Conservation (phyloP, 192 early-diverging fungal species). For the Backusella sp. region DNA sequence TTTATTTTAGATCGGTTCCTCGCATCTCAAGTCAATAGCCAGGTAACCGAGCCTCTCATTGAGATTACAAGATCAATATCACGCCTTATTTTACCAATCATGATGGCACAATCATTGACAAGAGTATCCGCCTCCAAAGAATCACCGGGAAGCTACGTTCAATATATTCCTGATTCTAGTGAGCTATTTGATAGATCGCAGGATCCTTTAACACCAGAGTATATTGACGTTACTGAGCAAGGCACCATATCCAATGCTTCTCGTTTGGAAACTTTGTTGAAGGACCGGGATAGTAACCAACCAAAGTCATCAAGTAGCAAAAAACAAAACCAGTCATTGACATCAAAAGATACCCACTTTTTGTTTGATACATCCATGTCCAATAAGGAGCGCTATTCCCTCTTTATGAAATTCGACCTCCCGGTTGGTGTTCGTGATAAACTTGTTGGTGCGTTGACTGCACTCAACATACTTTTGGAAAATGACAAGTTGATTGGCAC, state of each 20-base stretch:
- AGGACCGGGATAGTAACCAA: background rate
- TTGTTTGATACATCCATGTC: background rate
- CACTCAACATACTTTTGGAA: slow-evolving; percentile 20
- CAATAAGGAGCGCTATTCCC: background rate
- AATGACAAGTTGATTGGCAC: slow-evolving; percentile 13
- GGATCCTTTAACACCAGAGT: slow-evolving; percentile 8
- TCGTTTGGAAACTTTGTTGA: slow-evolving; percentile 10
- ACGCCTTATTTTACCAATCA: slow-evolving; percentile 12
- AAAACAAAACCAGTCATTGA: background rate
- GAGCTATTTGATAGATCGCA: background rate
- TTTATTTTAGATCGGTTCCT: slow-evolving; percentile 17
- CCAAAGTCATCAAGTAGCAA: background rate
- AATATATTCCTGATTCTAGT: background rate
- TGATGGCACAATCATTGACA: slow-evolving; percentile 19
- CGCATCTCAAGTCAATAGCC: background rate
- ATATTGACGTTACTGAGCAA: slow-evolving; percentile 14
- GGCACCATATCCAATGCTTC: slow-evolving; percentile 22
- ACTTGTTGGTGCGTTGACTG: slow-evolving; percentile 13
- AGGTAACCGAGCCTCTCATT: slow-evolving; percentile 31
- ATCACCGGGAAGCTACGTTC: background rate
- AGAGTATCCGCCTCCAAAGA: background rate
- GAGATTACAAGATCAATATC: slow-evolving; percentile 1
- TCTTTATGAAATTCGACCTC: slow-evolving; percentile 9
- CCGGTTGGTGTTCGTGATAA: background rate
- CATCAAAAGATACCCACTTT: background rate